A percentile compares a stretch with the other conserved stretches of the same genome.
Evolutionary conservation across 306 rosid genomes (phyloP).

Genomic region (Cyamopsis tetragonoloba): DNA sequence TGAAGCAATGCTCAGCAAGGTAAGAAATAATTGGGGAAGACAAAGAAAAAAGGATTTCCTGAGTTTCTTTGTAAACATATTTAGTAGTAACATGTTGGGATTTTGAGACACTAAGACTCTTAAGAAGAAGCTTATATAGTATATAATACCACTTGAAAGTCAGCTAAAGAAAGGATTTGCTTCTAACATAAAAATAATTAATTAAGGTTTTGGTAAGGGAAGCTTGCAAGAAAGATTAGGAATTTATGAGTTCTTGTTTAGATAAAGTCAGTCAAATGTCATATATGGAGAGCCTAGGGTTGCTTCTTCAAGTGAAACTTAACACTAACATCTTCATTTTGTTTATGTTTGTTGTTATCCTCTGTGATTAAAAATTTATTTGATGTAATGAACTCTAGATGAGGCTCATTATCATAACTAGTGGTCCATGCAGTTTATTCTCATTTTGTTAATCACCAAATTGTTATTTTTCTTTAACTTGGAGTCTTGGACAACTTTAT

Average conservation of each 20-base stretch:
- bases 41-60: constrained; percentile 11
- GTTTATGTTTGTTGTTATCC: constrained; percentile 21
- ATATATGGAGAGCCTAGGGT: constrained; percentile 36
- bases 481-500: neutral
- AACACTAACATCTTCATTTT: constrained; percentile 16
- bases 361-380: constrained; percentile 5
- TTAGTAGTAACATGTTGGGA: constrained; percentile 14
- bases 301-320: constrained; percentile 53
- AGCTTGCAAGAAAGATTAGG: constrained; percentile 52
- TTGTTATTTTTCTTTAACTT: neutral
- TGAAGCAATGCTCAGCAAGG: constrained; percentile 21
- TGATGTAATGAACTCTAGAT: neutral
- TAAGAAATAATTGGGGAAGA: constrained; percentile 33
- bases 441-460: neutral
- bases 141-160: constrained; percentile 8
- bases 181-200: constrained; percentile 25
- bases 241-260: constrained; percentile 26
- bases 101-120: constrained; percentile 20
- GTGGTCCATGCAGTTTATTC: constrained; percentile 26
- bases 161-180: constrained; percentile 9
- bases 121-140: constrained; percentile 26
- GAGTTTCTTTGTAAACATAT: constrained; percentile 22
- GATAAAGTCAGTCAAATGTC: constrained; percentile 44
- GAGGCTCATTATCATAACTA: neutral
- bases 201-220: constrained; percentile 28